Base-by-base conservation (phyloP, 768 basidiomycete species). In the Ramaria sp. region DNA sequence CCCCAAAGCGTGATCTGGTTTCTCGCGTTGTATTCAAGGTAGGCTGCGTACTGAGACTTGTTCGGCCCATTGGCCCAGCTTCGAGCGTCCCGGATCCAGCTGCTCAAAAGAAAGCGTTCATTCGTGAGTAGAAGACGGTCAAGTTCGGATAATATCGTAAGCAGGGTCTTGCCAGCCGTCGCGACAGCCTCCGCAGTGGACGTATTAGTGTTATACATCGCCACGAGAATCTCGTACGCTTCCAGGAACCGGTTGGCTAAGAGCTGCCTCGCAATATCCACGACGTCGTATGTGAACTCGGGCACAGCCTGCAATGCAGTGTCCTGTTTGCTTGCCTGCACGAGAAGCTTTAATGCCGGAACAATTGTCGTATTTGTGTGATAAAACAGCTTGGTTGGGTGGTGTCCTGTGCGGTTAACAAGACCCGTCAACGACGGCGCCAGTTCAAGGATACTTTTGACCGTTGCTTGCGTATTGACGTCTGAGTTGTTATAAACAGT, bases 1-100 rank as follows among this genome's bases (percentile, higher is more conserved):
- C 73, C 73, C 73, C 73, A 74, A 27, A 74, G 70, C 31, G 72
- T 74, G 61, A 74, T 67, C 62, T 75, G 73, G 60, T 73, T 75
- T 20, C 72, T 64, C 17, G 73, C 71, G 48, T 69, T 65, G 54
- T 71, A 72, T 58, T 70, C 71, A 24, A 75, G 65, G 57, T 70
- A 72, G 24, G 61, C 60, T 0, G 65, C 69, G 53, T 72, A 72
- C n/a, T 68, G 60, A 49, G 53, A 54, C 39, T 72, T 64, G 10
- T 45, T 45, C 15, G 19, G 10, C 11, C 59, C 64, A 41, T 62
- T 48, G 19, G 68, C 63, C 68, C 67, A 71, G n/a, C 45, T 55
- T 37, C 58, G 62, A 0, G 73, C 72, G 31, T 65, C 66, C 24
- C 63, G 34, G 60, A 75, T 71, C 73, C 73, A 75, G 5, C 50